Evolutionary conservation across 371 early-diverging fungal species (phyloP).

Genomic region (Mortierella sp.): DNA sequence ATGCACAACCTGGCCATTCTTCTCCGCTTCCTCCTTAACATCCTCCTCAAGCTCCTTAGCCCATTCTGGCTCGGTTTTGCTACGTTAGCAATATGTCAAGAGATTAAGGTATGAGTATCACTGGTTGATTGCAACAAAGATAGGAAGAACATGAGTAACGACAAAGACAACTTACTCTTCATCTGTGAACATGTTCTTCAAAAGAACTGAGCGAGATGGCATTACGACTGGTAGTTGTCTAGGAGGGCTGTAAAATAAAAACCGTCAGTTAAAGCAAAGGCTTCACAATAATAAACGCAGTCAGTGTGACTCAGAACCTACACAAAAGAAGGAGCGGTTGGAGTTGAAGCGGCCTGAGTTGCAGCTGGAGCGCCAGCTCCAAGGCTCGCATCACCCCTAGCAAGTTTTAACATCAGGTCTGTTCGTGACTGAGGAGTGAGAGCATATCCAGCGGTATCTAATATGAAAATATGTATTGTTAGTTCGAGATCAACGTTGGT

Average conservation of each 20-base stretch:
- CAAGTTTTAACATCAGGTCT: conserved; percentile 91
- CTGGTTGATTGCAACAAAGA: not conserved
- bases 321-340: conserved; percentile 36
- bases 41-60: conserved; percentile 89
- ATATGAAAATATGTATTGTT: not conserved
- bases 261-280: not conserved
- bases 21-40: conserved; percentile 84
- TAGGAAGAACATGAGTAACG: not conserved
- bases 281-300: not conserved
- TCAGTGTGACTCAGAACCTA: conserved; percentile 2
- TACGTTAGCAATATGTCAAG: conserved; percentile 37
- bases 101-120: conserved; percentile 2
- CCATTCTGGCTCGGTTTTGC: conserved; percentile 92
- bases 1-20: conserved; percentile 84
- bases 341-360: conserved; percentile 19
- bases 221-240: conserved; percentile 38
- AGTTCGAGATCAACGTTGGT: not conserved
- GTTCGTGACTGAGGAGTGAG: conserved; percentile 81
- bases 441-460: conserved; percentile 77
- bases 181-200: conserved; percentile 95
- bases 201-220: conserved; percentile 65
- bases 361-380: conserved; percentile 27
- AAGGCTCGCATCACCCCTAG: conserved; percentile 62
- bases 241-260: conserved; percentile 26
- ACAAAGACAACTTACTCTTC: conserved; percentile 72